These are phyloP conservation scores for Bimuria novae-zelandiae DNA, from an alignment of 2,329 filamentous ascomycete species.

Conservation along the genomic window DNA sequence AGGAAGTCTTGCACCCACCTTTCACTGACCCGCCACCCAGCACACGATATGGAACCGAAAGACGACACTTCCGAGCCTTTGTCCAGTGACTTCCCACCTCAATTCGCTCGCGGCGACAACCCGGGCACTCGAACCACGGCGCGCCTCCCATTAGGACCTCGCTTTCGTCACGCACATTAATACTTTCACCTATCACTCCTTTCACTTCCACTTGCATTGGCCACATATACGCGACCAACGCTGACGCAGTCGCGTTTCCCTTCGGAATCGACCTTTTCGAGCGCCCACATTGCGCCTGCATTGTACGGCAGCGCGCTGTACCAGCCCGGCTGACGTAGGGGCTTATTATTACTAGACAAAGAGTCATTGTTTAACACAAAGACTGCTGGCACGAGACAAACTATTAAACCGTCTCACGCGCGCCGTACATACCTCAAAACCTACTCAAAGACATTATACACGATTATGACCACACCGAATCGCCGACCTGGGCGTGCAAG, in stretches of 20 bases:
- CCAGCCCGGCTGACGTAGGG: background rate
- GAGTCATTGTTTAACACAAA: conserved; percentile 2
- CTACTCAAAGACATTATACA: conserved; percentile 11
- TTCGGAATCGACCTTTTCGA: background rate
- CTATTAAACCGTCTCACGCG: conserved; percentile 4
- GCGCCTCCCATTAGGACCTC: background rate
- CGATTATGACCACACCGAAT: conserved; percentile 15
- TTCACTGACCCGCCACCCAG: background rate
- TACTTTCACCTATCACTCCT: background rate
- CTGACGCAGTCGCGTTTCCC: background rate
- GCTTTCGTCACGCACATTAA: background rate
- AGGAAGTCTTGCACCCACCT: background rate
- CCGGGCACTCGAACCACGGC: conserved; percentile 8
- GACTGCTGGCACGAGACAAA: background rate
- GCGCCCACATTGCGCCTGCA: background rate
- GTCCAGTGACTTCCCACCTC: conserved; percentile 41
- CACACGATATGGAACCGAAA: conserved; percentile 41
- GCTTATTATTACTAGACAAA: background rate
- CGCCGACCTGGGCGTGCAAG: conserved; percentile 21
- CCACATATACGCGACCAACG: background rate
- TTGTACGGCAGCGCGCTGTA: background rate
- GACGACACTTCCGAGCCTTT: conserved; percentile 42
- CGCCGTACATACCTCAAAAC: background rate
- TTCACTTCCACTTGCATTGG: background rate
- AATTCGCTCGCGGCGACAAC: conserved; percentile 28